These are phyloP conservation scores for Xylaria flabelliformis DNA, from an alignment of 495 filamentous ascomycete species.

Conservation along the genomic window DNA sequence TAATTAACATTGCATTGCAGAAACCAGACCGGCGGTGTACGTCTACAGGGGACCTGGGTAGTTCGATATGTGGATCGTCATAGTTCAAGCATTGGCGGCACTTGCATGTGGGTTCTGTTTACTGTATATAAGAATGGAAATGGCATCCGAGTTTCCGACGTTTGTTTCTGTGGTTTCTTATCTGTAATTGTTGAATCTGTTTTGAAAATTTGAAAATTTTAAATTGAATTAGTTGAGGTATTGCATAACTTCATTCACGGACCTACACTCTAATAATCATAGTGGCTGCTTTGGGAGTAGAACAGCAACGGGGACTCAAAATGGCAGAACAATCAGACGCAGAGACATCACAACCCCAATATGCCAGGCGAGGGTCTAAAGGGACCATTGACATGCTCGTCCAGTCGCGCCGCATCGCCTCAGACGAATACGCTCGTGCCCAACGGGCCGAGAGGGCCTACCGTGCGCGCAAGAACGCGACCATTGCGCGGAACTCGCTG, in stretches of 20 bases:
- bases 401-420: constrained; percentile 34
- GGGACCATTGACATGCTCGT: constrained; percentile 42
- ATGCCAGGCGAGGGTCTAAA: constrained; percentile 19
- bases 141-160: not conserved
- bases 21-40: not conserved
- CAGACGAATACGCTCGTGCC: constrained; percentile 34
- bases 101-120: not conserved
- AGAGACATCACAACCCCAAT: constrained; percentile 2
- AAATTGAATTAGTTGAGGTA: not conserved
- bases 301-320: not conserved
- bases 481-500: constrained; percentile 35
- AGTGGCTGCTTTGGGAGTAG: not conserved
- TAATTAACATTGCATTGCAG: constrained; percentile 10
- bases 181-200: not conserved
- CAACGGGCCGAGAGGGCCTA: constrained; percentile 41
- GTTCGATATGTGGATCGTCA: not conserved
- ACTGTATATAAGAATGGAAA: not conserved
- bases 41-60: not conserved
- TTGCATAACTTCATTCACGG: not conserved
- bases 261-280: not conserved
- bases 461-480: constrained; percentile 37
- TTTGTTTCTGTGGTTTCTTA: not conserved
- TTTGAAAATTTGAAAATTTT: not conserved
- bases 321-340: not conserved
- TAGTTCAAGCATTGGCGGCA: constrained; percentile 1